These are phyloP conservation scores for Talaromyces sp. DNA, from an alignment of 2,329 filamentous ascomycete species.

Conservation along the genomic window DNA sequence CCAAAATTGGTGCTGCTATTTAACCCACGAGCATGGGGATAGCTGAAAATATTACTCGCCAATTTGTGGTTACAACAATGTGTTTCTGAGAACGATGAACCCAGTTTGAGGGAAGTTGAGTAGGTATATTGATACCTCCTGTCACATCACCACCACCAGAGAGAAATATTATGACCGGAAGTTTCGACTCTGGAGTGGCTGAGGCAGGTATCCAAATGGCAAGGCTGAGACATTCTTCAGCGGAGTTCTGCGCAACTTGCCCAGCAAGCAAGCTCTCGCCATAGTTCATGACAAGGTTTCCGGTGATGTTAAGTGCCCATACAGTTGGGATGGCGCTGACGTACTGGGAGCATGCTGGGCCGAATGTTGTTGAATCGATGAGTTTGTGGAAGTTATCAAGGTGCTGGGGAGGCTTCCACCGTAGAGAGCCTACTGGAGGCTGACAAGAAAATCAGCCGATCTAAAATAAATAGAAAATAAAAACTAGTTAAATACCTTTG, in stretches of 20 bases:
- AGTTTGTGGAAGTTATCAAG: slow-evolving; percentile 17
- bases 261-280: slow-evolving; percentile 21
- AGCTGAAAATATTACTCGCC: slow-evolving; percentile 38
- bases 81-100: slow-evolving; percentile 30
- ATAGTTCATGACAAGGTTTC: slow-evolving; percentile 28
- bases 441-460: slow-evolving; percentile 24
- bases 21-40: slow-evolving; percentile 42
- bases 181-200: slow-evolving; percentile 18
- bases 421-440: slow-evolving; percentile 26
- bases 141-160: slow-evolving; percentile 45
- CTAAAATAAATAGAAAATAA: neutral
- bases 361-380: slow-evolving; percentile 23
- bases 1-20: slow-evolving; percentile 57
- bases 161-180: slow-evolving; percentile 47
- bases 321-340: slow-evolving; percentile 24
- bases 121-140: slow-evolving; percentile 43
- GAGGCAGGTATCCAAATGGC: slow-evolving; percentile 43
- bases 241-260: slow-evolving; percentile 14
- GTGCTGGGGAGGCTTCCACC: slow-evolving; percentile 22
- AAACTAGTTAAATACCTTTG: neutral
- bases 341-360: slow-evolving; percentile 32
- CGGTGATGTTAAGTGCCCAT: slow-evolving; percentile 25
- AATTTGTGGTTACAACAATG: slow-evolving; percentile 41
- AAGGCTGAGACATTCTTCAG: slow-evolving; percentile 45
- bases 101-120: slow-evolving; percentile 43